These are phyloP conservation scores for Populus nigra DNA, from an alignment of 345 rosid species.

Conservation along the genomic window DNA sequence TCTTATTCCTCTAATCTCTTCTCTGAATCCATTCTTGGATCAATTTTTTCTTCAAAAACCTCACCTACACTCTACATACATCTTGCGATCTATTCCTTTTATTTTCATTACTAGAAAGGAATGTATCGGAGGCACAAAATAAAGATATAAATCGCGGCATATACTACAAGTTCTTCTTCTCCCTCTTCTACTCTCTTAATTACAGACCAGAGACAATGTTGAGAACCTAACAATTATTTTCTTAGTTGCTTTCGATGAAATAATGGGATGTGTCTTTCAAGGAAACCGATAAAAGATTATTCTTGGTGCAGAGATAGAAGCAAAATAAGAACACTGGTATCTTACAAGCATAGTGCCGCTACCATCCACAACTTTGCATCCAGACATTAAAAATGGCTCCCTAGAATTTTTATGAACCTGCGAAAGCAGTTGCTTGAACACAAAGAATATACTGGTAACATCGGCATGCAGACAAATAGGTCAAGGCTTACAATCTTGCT, in stretches of 20 bases:
- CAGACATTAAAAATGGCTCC: slow-evolving; percentile 88
- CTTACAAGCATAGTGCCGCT: slow-evolving; percentile 92
- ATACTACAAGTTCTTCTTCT: not conserved
- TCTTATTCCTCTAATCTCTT: too few relatives aligned
- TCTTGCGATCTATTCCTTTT: too few relatives aligned
- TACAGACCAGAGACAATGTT: not conserved
- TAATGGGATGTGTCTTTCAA: not conserved
- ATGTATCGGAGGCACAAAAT: not conserved
- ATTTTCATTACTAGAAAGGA: too few relatives aligned
- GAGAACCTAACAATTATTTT: not conserved
- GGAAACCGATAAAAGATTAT: not conserved
- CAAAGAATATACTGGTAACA: not conserved
- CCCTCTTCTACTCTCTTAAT: not conserved
- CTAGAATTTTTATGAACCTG: slow-evolving; percentile 84
- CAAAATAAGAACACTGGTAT: not conserved
- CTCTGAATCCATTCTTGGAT: too few relatives aligned
- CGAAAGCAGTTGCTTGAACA: slow-evolving; percentile 23
- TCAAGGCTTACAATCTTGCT: slow-evolving; percentile 72
- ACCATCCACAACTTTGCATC: slow-evolving; percentile 98
- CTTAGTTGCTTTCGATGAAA: not conserved
- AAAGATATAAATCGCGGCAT: too few relatives aligned
- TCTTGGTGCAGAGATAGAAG: not conserved
- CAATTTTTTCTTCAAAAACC: too few relatives aligned
- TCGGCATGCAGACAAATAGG: not conserved
- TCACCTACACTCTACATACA: not conserved